Evolutionary conservation across 2,329 filamentous ascomycete genomes (phyloP).

Genomic region (Fusarium begoniae): DNA sequence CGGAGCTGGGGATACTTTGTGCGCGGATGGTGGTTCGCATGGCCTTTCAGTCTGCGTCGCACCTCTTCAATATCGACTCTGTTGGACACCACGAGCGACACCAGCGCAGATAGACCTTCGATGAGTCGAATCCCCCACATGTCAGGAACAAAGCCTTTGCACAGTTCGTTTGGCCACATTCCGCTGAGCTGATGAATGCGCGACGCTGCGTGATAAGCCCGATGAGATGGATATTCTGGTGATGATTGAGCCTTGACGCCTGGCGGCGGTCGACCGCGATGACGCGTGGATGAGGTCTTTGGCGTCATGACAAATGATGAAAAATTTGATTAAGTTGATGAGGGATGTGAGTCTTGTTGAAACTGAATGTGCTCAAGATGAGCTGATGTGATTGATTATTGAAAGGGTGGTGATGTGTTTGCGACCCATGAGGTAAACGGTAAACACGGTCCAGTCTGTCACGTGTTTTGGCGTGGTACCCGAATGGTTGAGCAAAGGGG

Average conservation of each 20-base stretch:
- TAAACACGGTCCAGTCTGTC: background rate
- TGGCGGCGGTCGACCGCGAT: background rate
- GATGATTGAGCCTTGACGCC: background rate
- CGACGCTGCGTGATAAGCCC: background rate
- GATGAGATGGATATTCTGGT: background rate
- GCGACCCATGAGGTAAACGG: background rate
- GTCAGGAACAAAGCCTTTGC: background rate
- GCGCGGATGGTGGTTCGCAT: background rate
- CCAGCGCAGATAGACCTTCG: background rate
- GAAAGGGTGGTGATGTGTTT: slow-evolving; percentile 1
- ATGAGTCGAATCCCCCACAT: background rate
- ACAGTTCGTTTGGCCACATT: background rate
- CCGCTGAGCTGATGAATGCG: background rate
- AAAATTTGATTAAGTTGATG: background rate
- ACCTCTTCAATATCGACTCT: background rate
- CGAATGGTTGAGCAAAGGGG: background rate
- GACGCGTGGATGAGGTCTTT: background rate
- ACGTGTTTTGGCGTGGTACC: background rate
- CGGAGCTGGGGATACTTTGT: background rate
- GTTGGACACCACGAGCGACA: background rate
- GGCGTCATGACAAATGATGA: background rate
- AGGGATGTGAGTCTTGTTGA: background rate
- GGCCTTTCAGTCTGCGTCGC: background rate
- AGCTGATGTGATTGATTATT: background rate
- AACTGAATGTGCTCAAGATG: background rate